phyloP scores from a whole-genome alignment of 2,329 filamentous ascomycete genomes.

The Aureobasidium musti region DNA sequence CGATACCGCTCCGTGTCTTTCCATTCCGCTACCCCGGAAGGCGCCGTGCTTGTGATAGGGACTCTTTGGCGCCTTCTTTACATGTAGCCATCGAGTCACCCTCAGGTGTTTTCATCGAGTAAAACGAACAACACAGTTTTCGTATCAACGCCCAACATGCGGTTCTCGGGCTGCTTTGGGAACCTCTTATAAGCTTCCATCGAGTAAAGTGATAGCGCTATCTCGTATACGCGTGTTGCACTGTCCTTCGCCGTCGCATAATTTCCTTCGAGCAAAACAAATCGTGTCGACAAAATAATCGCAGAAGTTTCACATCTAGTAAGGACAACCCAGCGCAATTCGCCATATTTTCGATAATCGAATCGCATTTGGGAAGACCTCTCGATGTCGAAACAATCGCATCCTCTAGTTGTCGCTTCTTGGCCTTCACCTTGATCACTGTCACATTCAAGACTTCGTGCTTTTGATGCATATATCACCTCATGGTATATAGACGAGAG shows the following conservation, averaged over 20 bases:
- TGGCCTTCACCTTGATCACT: not conserved
- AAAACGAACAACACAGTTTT: not conserved
- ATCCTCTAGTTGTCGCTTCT: not conserved
- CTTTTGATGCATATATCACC: not conserved
- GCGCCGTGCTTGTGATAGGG: conserved; percentile 16
- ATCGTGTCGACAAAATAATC: not conserved
- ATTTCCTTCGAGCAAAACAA: not conserved
- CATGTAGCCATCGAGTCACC: conserved; percentile 21
- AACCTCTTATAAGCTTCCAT: not conserved
- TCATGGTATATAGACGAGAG: not conserved
- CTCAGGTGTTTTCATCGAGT: conserved; percentile 15
- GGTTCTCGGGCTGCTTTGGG: not conserved
- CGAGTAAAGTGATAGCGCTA: not conserved
- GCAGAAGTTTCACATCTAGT: no score
- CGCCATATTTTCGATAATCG: no score
- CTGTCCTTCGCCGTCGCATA: not conserved
- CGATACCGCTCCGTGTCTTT: conserved; percentile 4
- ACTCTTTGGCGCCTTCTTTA: not conserved
- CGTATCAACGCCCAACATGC: not conserved
- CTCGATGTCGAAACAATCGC: not conserved
- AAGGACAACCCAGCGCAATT: no score
- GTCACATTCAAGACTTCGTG: not conserved
- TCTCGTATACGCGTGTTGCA: not conserved
- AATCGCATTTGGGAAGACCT: no score
- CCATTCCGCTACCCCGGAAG: conserved; percentile 19